Evolutionary conservation across 257 asterid species (phyloP).

Genomic region (Jaltomata sinuosa): DNA sequence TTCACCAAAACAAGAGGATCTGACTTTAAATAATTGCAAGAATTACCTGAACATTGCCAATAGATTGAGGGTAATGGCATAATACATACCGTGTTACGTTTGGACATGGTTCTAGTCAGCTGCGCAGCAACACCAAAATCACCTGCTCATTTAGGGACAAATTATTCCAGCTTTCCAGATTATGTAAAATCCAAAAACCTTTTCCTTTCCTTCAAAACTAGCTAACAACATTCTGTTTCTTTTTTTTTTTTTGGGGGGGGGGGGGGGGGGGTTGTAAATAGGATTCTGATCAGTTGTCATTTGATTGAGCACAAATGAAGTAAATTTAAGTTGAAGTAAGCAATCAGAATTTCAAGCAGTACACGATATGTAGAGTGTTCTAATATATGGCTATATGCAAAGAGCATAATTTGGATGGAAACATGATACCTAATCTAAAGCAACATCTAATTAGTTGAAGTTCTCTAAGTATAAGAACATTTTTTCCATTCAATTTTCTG

Average conservation of each 20-base stretch:
- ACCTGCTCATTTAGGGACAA: slow-evolving; percentile 40
- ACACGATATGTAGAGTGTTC: not conserved
- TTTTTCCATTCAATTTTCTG: not conserved
- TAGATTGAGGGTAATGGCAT: not conserved
- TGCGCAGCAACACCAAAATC: slow-evolving; percentile 99
- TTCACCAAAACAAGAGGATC: not conserved
- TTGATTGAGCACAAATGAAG: not conserved
- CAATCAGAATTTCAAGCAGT: not conserved
- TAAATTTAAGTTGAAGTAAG: not conserved
- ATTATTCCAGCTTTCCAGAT: slow-evolving; percentile 4
- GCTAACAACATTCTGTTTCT: not conserved
- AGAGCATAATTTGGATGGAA: not conserved
- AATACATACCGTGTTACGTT: slow-evolving; percentile 81
- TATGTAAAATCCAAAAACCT: not conserved
- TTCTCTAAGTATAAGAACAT: not conserved
- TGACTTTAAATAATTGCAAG: not conserved
- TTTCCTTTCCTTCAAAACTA: not conserved
- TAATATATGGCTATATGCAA: not conserved
- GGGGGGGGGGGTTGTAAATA: not conserved
- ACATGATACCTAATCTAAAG: not conserved
- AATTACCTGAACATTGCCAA: not conserved
- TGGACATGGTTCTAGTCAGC: slow-evolving; percentile 97
- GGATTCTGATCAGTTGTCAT: not conserved
- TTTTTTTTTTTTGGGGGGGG: not conserved
- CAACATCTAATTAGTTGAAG: not conserved